Percentiles rank a stretch among this genome's conserved stretches.
Evolutionary conservation across 1,284 basidiomycete species (phyloP).

Genomic region (Takashimella koratensis): DNA sequence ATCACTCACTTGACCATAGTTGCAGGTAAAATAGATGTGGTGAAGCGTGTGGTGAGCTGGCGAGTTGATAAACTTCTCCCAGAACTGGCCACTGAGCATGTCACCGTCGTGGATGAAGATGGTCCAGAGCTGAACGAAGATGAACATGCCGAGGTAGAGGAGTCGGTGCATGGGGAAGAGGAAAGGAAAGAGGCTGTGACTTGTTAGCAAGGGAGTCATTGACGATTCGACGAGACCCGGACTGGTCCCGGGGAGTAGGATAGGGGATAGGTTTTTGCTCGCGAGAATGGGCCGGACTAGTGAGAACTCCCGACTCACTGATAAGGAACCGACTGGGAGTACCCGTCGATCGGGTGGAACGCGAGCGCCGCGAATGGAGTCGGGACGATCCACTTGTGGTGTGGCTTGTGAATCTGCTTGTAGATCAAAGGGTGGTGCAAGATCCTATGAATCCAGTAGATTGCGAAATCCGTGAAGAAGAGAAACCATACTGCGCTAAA

Average conservation of each 20-base stretch:
- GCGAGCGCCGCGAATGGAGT: conserved; percentile 96
- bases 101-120: conserved; percentile 99
- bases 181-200: conserved; percentile 69
- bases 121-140: conserved; percentile 85
- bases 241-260: no score
- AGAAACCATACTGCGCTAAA: conserved; percentile 61
- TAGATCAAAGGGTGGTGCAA: conserved; percentile 84
- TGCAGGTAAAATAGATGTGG: conserved; percentile 92
- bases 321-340: conserved; percentile 88
- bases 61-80: conserved; percentile 88
- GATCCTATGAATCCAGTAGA: conserved; percentile 93
- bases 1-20: conserved; percentile 71
- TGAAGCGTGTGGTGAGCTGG: conserved; percentile 97
- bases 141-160: conserved; percentile 76
- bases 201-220: not conserved
- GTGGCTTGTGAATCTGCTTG: conserved; percentile 89
- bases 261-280: no score
- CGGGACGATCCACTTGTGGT: conserved; percentile 98
- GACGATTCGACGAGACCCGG: no score
- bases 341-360: conserved; percentile 96
- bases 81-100: conserved; percentile 90
- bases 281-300: no score
- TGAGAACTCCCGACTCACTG: conserved; percentile 59
- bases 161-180: conserved; percentile 85
- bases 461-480: conserved; percentile 83